Conservation (phyloP, 441 rosid genomes). For the Lepidium campestre region DNA sequence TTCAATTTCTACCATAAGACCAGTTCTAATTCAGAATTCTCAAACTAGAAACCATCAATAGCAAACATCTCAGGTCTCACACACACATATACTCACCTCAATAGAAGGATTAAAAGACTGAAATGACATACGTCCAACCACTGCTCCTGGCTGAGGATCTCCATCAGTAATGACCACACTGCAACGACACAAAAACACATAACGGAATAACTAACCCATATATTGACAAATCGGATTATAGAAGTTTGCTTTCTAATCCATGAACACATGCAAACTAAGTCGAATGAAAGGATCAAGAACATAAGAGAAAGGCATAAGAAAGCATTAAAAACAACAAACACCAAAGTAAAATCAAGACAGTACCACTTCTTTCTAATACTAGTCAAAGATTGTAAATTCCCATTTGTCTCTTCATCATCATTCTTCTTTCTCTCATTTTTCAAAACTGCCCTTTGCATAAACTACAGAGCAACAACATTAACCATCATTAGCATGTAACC, state of each 20-base stretch:
- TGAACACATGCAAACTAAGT: not conserved
- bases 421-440: slow-evolving; percentile 51
- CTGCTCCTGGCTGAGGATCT: slow-evolving; percentile 74
- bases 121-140: slow-evolving; percentile 73
- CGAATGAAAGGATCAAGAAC: not conserved
- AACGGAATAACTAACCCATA: not conserved
- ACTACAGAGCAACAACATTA: slow-evolving; percentile 30
- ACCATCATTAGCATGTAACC: not conserved
- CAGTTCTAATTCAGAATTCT: slow-evolving; percentile 7
- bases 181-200: slow-evolving; percentile 1
- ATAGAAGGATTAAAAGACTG: slow-evolving; percentile 71
- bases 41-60: not conserved
- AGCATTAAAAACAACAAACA: not conserved
- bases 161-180: slow-evolving; percentile 77
- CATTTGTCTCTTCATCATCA: slow-evolving; percentile 41
- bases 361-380: slow-evolving; percentile 51
- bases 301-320: not conserved
- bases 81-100: slow-evolving; percentile 54
- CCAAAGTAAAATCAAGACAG: not conserved
- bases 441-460: slow-evolving; percentile 69
- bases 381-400: slow-evolving; percentile 31
- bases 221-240: not conserved
- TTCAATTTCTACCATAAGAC: slow-evolving; percentile 58
- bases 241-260: not conserved
- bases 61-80: not conserved